These are phyloP conservation scores for Leucocoprinus sp. DNA, from an alignment of 768 basidiomycete species.

Conservation along the genomic window DNA sequence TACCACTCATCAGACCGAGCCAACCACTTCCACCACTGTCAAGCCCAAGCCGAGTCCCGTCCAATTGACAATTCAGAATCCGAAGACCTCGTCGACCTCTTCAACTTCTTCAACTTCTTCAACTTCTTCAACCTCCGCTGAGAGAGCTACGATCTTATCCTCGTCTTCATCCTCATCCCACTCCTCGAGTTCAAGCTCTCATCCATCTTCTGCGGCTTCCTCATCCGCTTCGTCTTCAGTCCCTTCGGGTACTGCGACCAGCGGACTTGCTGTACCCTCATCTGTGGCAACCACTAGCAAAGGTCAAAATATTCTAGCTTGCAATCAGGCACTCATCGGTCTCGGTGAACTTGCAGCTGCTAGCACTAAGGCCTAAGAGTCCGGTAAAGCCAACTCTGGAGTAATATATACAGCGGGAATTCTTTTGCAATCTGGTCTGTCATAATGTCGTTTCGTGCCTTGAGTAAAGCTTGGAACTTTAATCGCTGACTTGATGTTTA, in stretches of 20 bases:
- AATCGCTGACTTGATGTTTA: neutral
- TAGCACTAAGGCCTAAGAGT: constrained; percentile 14
- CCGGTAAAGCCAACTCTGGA: neutral
- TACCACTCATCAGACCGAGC: constrained; percentile 18
- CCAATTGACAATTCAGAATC: constrained; percentile 21
- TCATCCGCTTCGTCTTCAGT: constrained; percentile 3
- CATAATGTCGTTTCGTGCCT: neutral
- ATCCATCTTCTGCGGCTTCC: constrained; percentile 12
- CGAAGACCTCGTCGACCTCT: neutral
- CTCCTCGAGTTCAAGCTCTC: constrained; percentile 2
- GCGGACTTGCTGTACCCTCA: constrained; percentile 3
- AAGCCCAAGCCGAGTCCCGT: no score
- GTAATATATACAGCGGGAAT: neutral
- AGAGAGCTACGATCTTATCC: no score
- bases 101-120: constrained; percentile 8
- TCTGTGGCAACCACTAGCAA: constrained; percentile 24
- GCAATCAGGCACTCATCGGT: constrained; percentile 26
- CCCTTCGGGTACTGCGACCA: neutral
- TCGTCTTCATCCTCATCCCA: constrained; percentile 2
- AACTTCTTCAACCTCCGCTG: neutral
- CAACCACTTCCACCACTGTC: constrained; percentile 18
- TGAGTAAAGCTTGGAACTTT: neutral
- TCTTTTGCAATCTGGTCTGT: no score
- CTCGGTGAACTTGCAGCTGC: constrained; percentile 24
- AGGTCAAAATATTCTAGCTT: constrained; percentile 15